phyloP scores from a whole-genome alignment of 2,329 filamentous ascomycete genomes.

The Neonectria neomacrospora region DNA sequence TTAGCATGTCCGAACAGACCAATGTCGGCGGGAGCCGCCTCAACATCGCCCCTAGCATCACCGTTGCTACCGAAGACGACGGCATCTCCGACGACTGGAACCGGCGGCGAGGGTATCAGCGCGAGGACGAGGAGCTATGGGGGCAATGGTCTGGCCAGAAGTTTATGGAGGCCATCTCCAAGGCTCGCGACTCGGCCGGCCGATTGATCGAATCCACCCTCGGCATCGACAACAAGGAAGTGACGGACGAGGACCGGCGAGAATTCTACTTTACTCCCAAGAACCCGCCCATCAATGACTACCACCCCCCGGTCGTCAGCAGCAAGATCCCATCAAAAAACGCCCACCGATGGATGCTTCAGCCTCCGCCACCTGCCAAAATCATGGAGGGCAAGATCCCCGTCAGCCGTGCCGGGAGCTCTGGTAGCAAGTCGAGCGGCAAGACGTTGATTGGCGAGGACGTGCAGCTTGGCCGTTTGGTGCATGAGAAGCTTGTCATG shows the following conservation, averaged over 20 bases:
- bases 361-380: conserved; percentile 88
- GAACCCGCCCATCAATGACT: conserved; percentile 84
- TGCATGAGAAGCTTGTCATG: conserved; percentile 59
- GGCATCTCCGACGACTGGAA: conserved; percentile 71
- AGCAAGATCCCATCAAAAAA: conserved; percentile 75
- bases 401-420: conserved; percentile 71
- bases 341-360: conserved; percentile 90
- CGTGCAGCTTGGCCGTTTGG: conserved; percentile 54
- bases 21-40: conserved; percentile 52
- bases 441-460: conserved; percentile 57
- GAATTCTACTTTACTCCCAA: conserved; percentile 70
- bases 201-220: conserved; percentile 64
- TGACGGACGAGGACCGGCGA: conserved; percentile 64
- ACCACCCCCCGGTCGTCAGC: conserved; percentile 86
- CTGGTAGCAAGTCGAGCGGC: conserved; percentile 62
- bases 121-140: conserved; percentile 90
- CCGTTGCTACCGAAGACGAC: conserved; percentile 53
- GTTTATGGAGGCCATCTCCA: conserved; percentile 67
- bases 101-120: conserved; percentile 76
- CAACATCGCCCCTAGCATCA: conserved; percentile 46
- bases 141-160: conserved; percentile 70
- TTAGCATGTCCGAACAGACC: conserved; percentile 53
- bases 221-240: conserved; percentile 62
- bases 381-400: conserved; percentile 90
- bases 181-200: conserved; percentile 67